Percentiles rank a stretch among this genome's conserved stretches.
Evolutionary conservation across 257 asterid species (phyloP).

Genomic region (Solanum pennellii): DNA sequence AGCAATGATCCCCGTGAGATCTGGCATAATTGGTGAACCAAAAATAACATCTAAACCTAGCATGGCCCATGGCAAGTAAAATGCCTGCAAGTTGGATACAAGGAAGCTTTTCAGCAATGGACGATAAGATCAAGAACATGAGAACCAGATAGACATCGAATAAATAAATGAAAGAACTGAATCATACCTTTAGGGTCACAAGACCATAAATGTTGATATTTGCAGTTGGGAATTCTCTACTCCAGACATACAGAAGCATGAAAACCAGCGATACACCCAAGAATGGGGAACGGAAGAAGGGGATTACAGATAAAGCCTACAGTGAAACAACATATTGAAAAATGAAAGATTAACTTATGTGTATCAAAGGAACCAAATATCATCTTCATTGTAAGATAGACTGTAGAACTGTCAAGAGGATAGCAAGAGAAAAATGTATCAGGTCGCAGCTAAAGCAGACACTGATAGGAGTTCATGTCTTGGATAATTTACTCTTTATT

Average conservation of each 20-base stretch:
- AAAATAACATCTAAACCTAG: conserved; percentile 76
- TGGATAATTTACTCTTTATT: neutral
- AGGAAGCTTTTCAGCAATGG: neutral
- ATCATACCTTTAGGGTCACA: conserved; percentile 63
- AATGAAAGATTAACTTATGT: neutral
- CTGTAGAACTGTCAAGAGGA: neutral
- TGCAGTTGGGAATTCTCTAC: conserved; percentile 91
- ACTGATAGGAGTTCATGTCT: neutral
- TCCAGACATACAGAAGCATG: conserved; percentile 97
- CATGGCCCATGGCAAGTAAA: conserved; percentile 99
- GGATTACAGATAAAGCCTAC: conserved; percentile 70
- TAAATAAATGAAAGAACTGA: neutral
- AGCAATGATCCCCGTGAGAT: conserved; percentile 73
- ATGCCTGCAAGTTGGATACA: conserved; percentile 47
- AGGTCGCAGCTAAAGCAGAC: neutral
- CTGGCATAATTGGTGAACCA: conserved; percentile 71
- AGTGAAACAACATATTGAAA: neutral
- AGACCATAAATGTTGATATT: conserved; percentile 80
- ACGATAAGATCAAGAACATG: neutral
- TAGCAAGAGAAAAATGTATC: neutral
- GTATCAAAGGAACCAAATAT: neutral
- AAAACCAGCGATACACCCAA: conserved; percentile 80
- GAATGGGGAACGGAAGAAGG: conserved; percentile 55
- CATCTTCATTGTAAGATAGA: neutral
- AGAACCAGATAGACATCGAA: neutral